These are phyloP conservation scores for Phytophthora cryptogea DNA, from an alignment of 352 stramenopile genomes.

Conservation along the genomic window DNA sequence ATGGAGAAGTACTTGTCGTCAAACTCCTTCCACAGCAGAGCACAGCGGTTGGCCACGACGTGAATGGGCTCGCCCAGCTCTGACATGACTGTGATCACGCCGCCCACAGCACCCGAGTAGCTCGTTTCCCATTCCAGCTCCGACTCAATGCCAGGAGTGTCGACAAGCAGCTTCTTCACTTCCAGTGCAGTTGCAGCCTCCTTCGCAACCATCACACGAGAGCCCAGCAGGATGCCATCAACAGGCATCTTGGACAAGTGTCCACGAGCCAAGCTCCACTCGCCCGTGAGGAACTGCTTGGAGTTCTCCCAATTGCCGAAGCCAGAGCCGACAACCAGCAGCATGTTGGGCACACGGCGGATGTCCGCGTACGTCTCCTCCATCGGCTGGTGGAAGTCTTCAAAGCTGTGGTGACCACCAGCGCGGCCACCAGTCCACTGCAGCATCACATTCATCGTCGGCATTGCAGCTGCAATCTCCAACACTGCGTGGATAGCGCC, in stretches of 20 bases:
- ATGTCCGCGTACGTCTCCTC: conserved; percentile 78
- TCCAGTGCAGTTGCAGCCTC: conserved; percentile 81
- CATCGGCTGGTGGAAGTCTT: conserved; percentile 87
- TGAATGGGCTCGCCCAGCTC: conserved; percentile 89
- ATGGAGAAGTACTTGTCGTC: conserved; percentile 88
- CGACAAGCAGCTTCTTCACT: conserved; percentile 86
- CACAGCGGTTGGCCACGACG: conserved; percentile 81
- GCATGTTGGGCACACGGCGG: conserved; percentile 72
- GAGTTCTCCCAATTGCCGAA: conserved; percentile 86
- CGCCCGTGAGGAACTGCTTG: conserved; percentile 78
- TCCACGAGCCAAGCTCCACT: conserved; percentile 73
- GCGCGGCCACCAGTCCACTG: conserved; percentile 88
- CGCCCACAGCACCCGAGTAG: conserved; percentile 70
- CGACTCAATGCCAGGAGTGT: conserved; percentile 69
- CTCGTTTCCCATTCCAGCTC: conserved; percentile 82
- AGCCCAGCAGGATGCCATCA: conserved; percentile 81
- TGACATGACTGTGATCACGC: conserved; percentile 81
- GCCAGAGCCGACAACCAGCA: conserved; percentile 87
- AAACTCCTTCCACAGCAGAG: conserved; percentile 81
- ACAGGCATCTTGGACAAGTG: conserved; percentile 70
- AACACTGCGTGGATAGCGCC: conserved; percentile 78
- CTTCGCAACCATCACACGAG: conserved; percentile 88
- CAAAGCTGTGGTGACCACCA: conserved; percentile 88
- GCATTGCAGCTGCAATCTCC: conserved; percentile 66
- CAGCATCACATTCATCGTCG: conserved; percentile 81